These are phyloP conservation scores for Citeromyces nyonsensis DNA, from an alignment of 805 yeast species.

Conservation along the genomic window DNA sequence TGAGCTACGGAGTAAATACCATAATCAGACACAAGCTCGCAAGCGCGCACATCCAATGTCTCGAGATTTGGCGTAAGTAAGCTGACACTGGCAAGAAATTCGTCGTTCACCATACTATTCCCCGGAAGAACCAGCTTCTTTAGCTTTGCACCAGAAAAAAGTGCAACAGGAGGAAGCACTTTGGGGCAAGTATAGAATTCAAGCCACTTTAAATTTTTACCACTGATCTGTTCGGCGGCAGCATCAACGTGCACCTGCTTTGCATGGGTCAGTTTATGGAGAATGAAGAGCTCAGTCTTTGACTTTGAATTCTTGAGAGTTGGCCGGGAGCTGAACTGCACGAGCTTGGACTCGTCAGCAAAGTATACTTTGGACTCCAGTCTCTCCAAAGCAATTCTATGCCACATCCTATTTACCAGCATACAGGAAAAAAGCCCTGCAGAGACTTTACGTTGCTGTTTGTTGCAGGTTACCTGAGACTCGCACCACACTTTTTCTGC, in stretches of 20 bases:
- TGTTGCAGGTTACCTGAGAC: slow-evolving; percentile 1
- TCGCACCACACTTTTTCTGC: slow-evolving; percentile 29
- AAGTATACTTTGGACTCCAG: slow-evolving; percentile 43
- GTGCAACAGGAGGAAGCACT: slow-evolving; percentile 34
- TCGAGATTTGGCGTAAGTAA: slow-evolving; percentile 40
- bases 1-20: slow-evolving; percentile 58
- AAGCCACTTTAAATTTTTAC: slow-evolving; percentile 43
- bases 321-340: slow-evolving; percentile 7
- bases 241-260: slow-evolving; percentile 36
- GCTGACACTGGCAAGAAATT: slow-evolving; percentile 34
- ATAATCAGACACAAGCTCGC: slow-evolving; percentile 61
- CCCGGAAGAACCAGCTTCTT: slow-evolving; percentile 56
- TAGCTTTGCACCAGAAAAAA: slow-evolving; percentile 26
- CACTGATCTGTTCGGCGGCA: slow-evolving; percentile 23
- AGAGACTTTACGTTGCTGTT: slow-evolving; percentile 6
- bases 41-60: slow-evolving; percentile 68
- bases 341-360: slow-evolving; percentile 23
- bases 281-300: slow-evolving; percentile 27
- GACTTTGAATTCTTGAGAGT: slow-evolving; percentile 4
- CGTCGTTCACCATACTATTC: slow-evolving; percentile 44
- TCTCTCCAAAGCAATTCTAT: slow-evolving; percentile 34
- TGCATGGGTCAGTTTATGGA: slow-evolving; percentile 48
- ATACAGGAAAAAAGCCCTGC: slow-evolving; percentile 32
- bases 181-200: slow-evolving; percentile 78
- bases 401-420: slow-evolving; percentile 56